phyloP scores from a whole-genome alignment of 805 yeast genomes.

The Saturnispora serradocipensis region DNA sequence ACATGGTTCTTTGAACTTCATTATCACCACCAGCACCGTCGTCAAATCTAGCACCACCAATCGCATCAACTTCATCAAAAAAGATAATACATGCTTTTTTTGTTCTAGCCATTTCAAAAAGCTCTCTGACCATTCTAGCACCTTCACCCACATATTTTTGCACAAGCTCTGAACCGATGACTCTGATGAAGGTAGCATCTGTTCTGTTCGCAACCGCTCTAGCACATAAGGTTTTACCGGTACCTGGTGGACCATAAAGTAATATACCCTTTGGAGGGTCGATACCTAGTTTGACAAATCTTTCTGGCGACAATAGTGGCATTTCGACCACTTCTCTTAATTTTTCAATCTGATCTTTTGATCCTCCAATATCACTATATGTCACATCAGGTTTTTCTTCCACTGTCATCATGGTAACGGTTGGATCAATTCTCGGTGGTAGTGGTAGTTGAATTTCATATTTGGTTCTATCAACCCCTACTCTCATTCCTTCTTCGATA shows the following conservation, averaged over 20 bases:
- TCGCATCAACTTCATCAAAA: slow-evolving; percentile 97
- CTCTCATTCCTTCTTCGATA: slow-evolving; percentile 99
- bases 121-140: slow-evolving; percentile 98
- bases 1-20: slow-evolving; percentile 98
- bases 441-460: slow-evolving; percentile 95
- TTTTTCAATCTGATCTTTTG: slow-evolving; percentile 96
- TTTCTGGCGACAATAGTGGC: slow-evolving; percentile 89
- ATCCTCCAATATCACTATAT: slow-evolving; percentile 96
- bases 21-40: slow-evolving; percentile 99
- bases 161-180: slow-evolving; percentile 95
- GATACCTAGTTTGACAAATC: slow-evolving; percentile 93
- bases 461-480: slow-evolving; percentile 95
- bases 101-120: slow-evolving; percentile 98
- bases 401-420: slow-evolving; percentile 99
- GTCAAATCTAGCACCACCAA: slow-evolving; percentile 99
- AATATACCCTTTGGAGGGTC: slow-evolving; percentile 99
- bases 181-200: slow-evolving; percentile 96
- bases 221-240: slow-evolving; percentile 97
- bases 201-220: slow-evolving; percentile 99
- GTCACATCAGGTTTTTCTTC: slow-evolving; percentile 99
- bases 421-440: slow-evolving; percentile 96
- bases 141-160: slow-evolving; percentile 99
- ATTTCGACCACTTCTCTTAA: slow-evolving; percentile 92
- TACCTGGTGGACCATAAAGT: slow-evolving; percentile 97
- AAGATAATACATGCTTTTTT: slow-evolving; percentile 97